Evolutionary conservation across 1,284 basidiomycete genomes (phyloP).

Genomic region (Vanrija humicola): DNA sequence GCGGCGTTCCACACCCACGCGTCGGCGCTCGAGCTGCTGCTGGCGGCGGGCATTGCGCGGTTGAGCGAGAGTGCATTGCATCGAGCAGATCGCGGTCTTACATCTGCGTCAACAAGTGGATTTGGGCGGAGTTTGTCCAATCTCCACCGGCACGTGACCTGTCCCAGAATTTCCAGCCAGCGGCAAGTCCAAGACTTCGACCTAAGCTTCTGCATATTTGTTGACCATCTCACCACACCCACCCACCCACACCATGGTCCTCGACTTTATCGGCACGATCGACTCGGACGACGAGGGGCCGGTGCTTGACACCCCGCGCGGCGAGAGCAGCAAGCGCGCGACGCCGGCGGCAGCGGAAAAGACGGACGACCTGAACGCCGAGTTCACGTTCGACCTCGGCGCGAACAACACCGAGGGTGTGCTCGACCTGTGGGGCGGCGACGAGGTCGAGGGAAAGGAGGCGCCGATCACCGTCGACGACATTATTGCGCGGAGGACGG

Average conservation of each 20-base stretch:
- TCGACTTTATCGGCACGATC: conserved; percentile 49
- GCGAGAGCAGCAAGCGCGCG: conserved; percentile 17
- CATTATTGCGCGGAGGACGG: conserved; percentile 70
- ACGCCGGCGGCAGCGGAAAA: conserved; percentile 40
- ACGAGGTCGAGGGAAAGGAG: conserved; percentile 47
- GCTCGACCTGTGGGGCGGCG: conserved; percentile 41
- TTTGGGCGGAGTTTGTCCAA: background rate
- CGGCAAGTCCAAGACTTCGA: background rate
- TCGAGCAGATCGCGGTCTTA: background rate
- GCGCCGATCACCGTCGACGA: conserved; percentile 82
- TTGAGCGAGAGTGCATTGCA: background rate
- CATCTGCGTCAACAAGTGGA: background rate
- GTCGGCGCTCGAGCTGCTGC: background rate
- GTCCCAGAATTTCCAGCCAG: conserved; percentile 13
- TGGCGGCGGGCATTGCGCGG: background rate
- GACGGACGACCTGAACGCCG: conserved; percentile 66
- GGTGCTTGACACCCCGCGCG: conserved; percentile 18
- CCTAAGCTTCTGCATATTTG: background rate
- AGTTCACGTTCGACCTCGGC: conserved; percentile 75
- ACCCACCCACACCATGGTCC: conserved; percentile 22
- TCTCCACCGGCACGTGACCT: background rate
- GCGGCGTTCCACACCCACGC: conserved; percentile 25
- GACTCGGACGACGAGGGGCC: conserved; percentile 49
- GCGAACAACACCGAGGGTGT: conserved; percentile 55
- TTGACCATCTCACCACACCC: background rate